Evolutionary conservation across 495 filamentous ascomycete species (phyloP), one percentile per base, ranked within the genome.

Genomic region (Xylaria bambusicola): DNA sequence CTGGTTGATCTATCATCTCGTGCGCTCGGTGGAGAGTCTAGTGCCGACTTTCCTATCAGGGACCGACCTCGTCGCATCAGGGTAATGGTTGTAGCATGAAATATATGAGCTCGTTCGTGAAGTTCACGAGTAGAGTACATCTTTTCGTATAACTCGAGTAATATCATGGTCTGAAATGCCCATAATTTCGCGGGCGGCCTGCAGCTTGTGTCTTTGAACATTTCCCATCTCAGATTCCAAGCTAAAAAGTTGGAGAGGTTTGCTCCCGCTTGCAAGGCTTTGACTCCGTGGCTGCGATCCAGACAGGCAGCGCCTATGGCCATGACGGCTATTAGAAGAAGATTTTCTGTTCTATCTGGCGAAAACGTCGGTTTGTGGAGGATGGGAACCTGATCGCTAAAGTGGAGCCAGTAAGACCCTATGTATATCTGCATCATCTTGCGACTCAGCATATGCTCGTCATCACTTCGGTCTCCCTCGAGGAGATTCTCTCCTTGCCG

Each of bases 401-500:
- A 96, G 70, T 97, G 91, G 51, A 87, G 80, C 94, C 94, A 98
- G 71, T 91, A 98, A 13, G 92, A 94, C 4, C 86, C 84, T 66
- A 98, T 92, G 70, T 97, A 98, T 8, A 86, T 85, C 74, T 96
- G 91, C 89, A 98, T 95, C 88, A 94, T 96, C 66, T 86, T 87
- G 56, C 92, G 76, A 65, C 93, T 96, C 58, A 97, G 75, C 66
- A 95, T 86, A 69, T 97, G 93, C 26, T 63, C 72, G 42, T 81
- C 86, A 24, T 86, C 82, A 58, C 87, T 84, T 52, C 86, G 81
- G 56, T 94, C 87, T 17, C 92, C 92, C 18, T 91, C 86, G 63
- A 94, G 77, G 33, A 96, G 81, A 50, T 82, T 83, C 47, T 90
- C 89, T 64, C 91, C 92, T 58, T 88, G 88, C 61, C 86, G 84